Evolutionary conservation across 768 basidiomycete species (phyloP).

Genomic region (Pleurotus pulmonarius): DNA sequence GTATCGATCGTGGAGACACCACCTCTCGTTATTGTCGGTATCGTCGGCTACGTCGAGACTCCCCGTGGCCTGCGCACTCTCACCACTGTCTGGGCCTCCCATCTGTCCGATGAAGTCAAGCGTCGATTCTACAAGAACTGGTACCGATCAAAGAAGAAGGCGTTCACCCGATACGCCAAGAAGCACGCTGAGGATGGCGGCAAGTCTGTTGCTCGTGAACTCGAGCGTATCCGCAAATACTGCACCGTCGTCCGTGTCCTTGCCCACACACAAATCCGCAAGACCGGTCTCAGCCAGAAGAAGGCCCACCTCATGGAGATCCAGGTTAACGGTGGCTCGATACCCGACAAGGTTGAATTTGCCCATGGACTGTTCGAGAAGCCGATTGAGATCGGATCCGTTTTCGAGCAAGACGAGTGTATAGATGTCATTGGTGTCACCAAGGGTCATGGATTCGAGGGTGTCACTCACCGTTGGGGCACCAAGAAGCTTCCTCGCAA

Average conservation of each 20-base stretch:
- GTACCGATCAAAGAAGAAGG: slow-evolving; percentile 99
- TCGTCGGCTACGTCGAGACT: slow-evolving; percentile 99
- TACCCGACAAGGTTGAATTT: slow-evolving; percentile 97
- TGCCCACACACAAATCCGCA: slow-evolving; percentile 97
- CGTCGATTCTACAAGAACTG: slow-evolving; percentile 99
- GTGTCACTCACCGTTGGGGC: slow-evolving; percentile 99
- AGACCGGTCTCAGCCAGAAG: slow-evolving; percentile 98
- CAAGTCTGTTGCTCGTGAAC: slow-evolving; percentile 89
- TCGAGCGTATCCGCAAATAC: slow-evolving; percentile 99
- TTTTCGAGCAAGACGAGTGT: slow-evolving; percentile 97
- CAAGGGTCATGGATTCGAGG: slow-evolving; percentile 99
- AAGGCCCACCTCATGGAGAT: slow-evolving; percentile 99
- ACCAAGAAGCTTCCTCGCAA: slow-evolving; percentile 98
- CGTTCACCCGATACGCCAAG: slow-evolving; percentile 99
- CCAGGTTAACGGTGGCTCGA: slow-evolving; percentile 95
- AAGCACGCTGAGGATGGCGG: slow-evolving; percentile 95
- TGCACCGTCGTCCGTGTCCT: slow-evolving; percentile 99
- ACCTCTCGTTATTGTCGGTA: slow-evolving; percentile 93
- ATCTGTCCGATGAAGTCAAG: slow-evolving; percentile 96
- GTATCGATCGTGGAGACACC: slow-evolving; percentile 96
- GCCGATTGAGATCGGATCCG: slow-evolving; percentile 74
- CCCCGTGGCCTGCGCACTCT: slow-evolving; percentile 98
- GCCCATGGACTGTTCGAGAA: slow-evolving; percentile 96
- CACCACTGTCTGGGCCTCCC: slow-evolving; percentile 98
- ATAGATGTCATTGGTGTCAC: slow-evolving; percentile 98